phyloP scores from a whole-genome alignment of 345 rosid genomes.

The Erucastrum elatum region DNA sequence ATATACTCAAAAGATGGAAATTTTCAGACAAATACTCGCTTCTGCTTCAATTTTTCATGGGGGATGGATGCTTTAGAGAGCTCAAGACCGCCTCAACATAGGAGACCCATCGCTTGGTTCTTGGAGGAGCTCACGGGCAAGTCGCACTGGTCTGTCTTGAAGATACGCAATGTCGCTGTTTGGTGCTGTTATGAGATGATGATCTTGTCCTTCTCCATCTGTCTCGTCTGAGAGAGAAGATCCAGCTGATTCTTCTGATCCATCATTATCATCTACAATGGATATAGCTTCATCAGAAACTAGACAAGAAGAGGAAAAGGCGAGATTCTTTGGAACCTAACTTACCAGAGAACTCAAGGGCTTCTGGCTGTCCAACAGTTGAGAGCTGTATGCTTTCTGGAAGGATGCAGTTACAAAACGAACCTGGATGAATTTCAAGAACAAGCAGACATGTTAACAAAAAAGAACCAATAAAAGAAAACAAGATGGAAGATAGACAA shows the following conservation, averaged over 20 bases:
- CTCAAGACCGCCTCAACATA: constrained; percentile 32
- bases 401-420: constrained; percentile 89
- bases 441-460: constrained; percentile 12
- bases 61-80: constrained; percentile 12
- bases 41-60: constrained; percentile 8
- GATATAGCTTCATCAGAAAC: neutral
- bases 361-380: constrained; percentile 76
- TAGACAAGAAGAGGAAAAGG: neutral
- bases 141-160: constrained; percentile 62
- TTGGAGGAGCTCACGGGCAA: constrained; percentile 52
- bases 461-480: neutral
- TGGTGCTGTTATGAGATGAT: constrained; percentile 67
- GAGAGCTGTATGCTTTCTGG: constrained; percentile 83
- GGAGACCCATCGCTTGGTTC: constrained; percentile 32
- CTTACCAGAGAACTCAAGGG: constrained; percentile 66
- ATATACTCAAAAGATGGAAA: constrained; percentile 17
- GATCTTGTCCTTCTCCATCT: constrained; percentile 71
- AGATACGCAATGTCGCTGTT: constrained; percentile 69
- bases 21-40: constrained; percentile 16
- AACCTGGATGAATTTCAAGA: constrained; percentile 57
- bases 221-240: constrained; percentile 56
- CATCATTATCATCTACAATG: constrained; percentile 51
- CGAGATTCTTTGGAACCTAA: constrained; percentile 24
- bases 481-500: neutral
- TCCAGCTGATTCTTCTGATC: constrained; percentile 55